phyloP scores from a whole-genome alignment of 306 rosid species.

The Abrus pulchellus region DNA sequence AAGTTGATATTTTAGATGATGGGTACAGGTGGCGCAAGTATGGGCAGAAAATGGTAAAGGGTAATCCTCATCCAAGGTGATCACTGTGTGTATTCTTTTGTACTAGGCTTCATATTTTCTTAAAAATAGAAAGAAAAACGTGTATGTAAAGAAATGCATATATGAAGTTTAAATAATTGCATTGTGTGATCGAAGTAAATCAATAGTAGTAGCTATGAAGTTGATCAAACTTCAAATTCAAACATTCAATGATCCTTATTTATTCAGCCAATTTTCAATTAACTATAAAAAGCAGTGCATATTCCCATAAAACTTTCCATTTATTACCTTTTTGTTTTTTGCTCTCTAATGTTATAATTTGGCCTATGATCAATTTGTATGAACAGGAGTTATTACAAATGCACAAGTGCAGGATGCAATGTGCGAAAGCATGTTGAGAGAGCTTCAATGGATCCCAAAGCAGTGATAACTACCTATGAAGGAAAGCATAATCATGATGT shows the following conservation, averaged over 20 bases:
- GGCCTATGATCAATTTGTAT: constrained; percentile 32
- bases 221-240: constrained; percentile 6
- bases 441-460: constrained; percentile 84
- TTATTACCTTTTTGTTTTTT: too few relatives aligned
- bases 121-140: neutral
- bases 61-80: constrained; percentile 96
- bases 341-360: neutral
- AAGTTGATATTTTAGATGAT: constrained; percentile 92
- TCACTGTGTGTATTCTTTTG: constrained; percentile 20
- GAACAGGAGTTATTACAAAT: constrained; percentile 93
- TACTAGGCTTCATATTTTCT: constrained; percentile 17
- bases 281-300: too few relatives aligned
- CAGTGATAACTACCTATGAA: constrained; percentile 86
- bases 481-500: constrained; percentile 89
- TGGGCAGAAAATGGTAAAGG: constrained; percentile 97
- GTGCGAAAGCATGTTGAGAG: constrained; percentile 96
- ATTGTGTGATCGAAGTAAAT: neutral
- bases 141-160: constrained; percentile 14
- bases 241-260: neutral
- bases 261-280: neutral
- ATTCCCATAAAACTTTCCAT: neutral
- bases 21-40: constrained; percentile 96
- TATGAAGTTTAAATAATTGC: neutral
- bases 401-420: constrained; percentile 87
- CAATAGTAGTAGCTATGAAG: constrained; percentile 4